Conservation (phyloP, 306 rosid genomes). For the Phaseolus lunatus region DNA sequence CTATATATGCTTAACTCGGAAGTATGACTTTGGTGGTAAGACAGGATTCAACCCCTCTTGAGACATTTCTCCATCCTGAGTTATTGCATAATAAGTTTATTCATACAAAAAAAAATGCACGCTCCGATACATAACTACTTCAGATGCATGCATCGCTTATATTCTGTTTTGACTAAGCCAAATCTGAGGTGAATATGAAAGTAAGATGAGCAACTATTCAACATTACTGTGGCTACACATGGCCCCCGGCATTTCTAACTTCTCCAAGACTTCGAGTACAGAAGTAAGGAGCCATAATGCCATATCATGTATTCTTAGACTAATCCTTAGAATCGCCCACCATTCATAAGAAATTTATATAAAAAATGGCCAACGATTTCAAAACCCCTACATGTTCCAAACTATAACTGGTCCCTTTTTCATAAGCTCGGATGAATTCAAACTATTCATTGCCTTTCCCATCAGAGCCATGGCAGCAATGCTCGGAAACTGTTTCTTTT, state of each 20-base stretch:
- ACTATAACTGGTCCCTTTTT: constrained; percentile 67
- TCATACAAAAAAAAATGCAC: constrained; percentile 18
- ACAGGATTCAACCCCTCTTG: constrained; percentile 26
- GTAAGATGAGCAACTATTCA: constrained; percentile 30
- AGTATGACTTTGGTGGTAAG: constrained; percentile 7
- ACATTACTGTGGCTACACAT: constrained; percentile 18
- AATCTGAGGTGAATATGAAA: constrained; percentile 14
- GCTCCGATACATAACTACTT: constrained; percentile 21
- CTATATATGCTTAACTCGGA: constrained; percentile 9
- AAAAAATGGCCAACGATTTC: constrained; percentile 41
- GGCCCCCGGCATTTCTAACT: constrained; percentile 26
- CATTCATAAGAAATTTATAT: background rate
- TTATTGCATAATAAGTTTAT: constrained; percentile 19
- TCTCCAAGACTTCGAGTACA: background rate
- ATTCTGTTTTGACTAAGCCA: constrained; percentile 29
- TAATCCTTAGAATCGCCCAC: constrained; percentile 12
- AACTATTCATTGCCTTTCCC: constrained; percentile 74
- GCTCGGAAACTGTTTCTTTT: constrained; percentile 81
- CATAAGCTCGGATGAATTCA: constrained; percentile 56
- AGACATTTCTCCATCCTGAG: constrained; percentile 18
- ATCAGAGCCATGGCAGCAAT: constrained; percentile 92
- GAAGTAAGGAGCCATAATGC: constrained; percentile 32
- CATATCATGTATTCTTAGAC: constrained; percentile 38
- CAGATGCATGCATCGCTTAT: constrained; percentile 39
- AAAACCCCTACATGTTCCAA: constrained; percentile 64